Base-by-base conservation (phyloP, 1,284 basidiomycete genomes). In the Mycena citricolor region DNA sequence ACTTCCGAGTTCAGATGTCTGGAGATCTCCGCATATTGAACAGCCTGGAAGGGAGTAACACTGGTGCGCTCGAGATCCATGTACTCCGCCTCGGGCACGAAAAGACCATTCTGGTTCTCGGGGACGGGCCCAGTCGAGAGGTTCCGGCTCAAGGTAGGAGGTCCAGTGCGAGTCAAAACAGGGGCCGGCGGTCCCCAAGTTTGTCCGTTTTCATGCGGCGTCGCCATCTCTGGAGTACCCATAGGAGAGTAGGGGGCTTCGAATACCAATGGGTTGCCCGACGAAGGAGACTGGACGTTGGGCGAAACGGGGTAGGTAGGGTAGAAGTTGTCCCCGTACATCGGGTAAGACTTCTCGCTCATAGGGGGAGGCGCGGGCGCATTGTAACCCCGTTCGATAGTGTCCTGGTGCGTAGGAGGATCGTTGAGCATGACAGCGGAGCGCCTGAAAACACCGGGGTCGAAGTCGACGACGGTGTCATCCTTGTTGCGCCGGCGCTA, bases 1-100 rank as follows among this genome's bases (percentile, higher is more conserved):
- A 73, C 62, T 14, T 67, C 54, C 7, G 70, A 60, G 44, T 77
- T 73, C 33, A 87, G 58, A 14, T 66, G 72, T 51, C 71, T 68
- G 2, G 79, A 77, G 44, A 86, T 86, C 54, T 81, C 82, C n/a
- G 68, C 76, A 54, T 86, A 86, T 59, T 87, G 85, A 0, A 70
- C 72, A 19, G 80, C 83, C 58, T 87, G 85, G 71, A 73, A 84
- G 0, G 85, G 83, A 5, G 83, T 78, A 3, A 86, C 76, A 54
- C 83, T 85, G 12, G 79, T 79, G 26, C 85, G 73, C 57, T 63
- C 67, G 30, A 86, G 66, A 54, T 86, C 79, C 16, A 78, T 69
- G 47, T 86, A 85, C 47, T 79, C 73, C 8, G 65, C 57, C 25
- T 45, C 35, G 17, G 44, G 39, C 4, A 32, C 26, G n/a, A 53